Percentiles rank a stretch among this genome's conserved stretches.
phyloP scores from a whole-genome alignment of 202 grass and related monocot species.

The Musa balbisiana region DNA sequence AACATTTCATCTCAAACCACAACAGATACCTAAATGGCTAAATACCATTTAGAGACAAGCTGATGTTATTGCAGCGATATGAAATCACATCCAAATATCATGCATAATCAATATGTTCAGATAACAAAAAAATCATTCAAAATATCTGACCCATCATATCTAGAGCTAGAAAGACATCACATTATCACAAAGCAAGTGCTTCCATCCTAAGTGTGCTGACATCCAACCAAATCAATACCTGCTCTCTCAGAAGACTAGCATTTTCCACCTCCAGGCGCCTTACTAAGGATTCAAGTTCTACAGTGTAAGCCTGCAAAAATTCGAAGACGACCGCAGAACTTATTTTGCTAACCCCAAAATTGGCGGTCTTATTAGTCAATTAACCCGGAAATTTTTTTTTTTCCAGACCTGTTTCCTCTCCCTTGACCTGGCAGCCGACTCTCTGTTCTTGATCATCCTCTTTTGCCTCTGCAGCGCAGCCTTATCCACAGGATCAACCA shows the following conservation, averaged over 20 bases:
- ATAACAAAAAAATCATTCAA: neutral
- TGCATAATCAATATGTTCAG: no score
- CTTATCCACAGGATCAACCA: slow-evolving; percentile 15
- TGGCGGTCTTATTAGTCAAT: neutral
- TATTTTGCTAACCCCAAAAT: neutral
- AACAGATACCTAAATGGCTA: no score
- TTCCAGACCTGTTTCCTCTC: slow-evolving; percentile 22
- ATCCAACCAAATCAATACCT: slow-evolving; percentile 6
- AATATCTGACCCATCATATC: neutral
- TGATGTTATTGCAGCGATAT: no score
- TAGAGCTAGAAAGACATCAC: neutral
- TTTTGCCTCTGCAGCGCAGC: slow-evolving; percentile 14
- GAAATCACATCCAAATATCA: no score
- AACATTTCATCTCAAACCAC: no score
- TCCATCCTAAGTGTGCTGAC: neutral
- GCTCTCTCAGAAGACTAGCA: slow-evolving; percentile 1
- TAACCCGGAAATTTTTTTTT: neutral
- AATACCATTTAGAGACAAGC: no score
- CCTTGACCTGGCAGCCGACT: slow-evolving; percentile 26
- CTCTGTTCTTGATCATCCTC: slow-evolving; percentile 31
- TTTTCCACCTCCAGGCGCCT: slow-evolving; percentile 18
- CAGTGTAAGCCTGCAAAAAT: slow-evolving; percentile 23
- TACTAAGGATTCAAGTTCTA: slow-evolving; percentile 23
- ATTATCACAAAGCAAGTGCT: neutral
- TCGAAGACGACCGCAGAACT: neutral